Conservation (phyloP, 768 basidiomycete species). For the Sarcodon aspratus region DNA sequence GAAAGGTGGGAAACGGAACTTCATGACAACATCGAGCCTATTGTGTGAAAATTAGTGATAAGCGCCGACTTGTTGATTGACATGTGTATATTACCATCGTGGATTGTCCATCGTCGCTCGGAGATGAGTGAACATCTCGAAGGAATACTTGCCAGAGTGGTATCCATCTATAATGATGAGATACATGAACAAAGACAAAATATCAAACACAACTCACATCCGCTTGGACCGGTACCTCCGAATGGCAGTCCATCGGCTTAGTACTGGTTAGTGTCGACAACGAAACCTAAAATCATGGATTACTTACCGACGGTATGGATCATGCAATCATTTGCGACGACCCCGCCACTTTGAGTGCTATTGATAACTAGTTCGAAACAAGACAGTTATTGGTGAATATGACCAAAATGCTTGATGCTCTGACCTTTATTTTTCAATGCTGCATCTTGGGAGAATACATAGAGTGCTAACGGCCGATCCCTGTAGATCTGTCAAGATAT, state of each 20-base stretch:
- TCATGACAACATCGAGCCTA: conserved; percentile 22
- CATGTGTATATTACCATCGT: conserved; percentile 18
- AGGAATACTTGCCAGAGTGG: conserved; percentile 63
- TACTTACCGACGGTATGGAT: conserved; percentile 47
- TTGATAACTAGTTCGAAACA: conserved; percentile 37
- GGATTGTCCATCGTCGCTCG: conserved; percentile 42
- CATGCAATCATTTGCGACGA: conserved; percentile 57
- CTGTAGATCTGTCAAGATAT: conserved; percentile 19
- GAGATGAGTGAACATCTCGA: conserved; percentile 70
- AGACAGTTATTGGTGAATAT: not conserved
- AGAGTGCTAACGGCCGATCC: conserved; percentile 65
- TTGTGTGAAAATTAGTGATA: not conserved
- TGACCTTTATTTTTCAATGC: conserved; percentile 51
- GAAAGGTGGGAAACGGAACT: conserved; percentile 26
- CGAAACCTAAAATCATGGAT: not conserved
- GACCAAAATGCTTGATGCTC: not conserved
- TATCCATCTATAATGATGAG: conserved; percentile 35
- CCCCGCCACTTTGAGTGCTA: conserved; percentile 62
- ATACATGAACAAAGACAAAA: conserved; percentile 1
- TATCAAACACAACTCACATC: conserved; percentile 34
- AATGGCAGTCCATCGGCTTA: conserved; percentile 57
- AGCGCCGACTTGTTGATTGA: not conserved
- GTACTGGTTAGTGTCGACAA: not conserved
- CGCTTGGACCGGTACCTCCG: conserved; percentile 63
- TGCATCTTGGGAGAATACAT: conserved; percentile 59